These are phyloP conservation scores for Didymella pinodella DNA, from an alignment of 2,329 filamentous ascomycete genomes.

Conservation along the genomic window DNA sequence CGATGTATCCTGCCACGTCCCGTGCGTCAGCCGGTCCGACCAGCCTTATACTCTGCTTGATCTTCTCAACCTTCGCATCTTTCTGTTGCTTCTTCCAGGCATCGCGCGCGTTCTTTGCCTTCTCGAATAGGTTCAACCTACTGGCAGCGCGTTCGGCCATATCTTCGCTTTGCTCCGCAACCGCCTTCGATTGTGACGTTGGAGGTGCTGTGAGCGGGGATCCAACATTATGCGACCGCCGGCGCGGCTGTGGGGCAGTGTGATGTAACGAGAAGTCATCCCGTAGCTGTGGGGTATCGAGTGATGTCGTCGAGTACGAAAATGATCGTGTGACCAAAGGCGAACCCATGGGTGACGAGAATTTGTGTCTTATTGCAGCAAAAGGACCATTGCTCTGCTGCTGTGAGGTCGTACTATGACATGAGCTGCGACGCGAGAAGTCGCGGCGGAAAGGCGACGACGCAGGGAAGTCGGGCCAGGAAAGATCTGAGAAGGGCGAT, in stretches of 20 bases:
- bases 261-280: neutral
- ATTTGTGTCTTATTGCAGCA: neutral
- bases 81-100: constrained; percentile 31
- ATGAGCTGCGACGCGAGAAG: constrained; percentile 7
- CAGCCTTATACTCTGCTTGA: constrained; percentile 46
- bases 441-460: constrained; percentile 4
- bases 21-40: constrained; percentile 41
- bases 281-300: neutral
- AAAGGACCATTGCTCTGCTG: neutral
- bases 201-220: constrained; percentile 5
- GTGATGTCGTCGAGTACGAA: constrained; percentile 2
- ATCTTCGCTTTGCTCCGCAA: neutral
- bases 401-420: neutral
- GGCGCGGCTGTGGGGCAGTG: neutral
- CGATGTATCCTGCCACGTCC: constrained; percentile 28
- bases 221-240: constrained; percentile 13
- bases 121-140: constrained; percentile 25
- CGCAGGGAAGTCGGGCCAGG: constrained; percentile 10
- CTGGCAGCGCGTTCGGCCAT: neutral
- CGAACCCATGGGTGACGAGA: neutral
- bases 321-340: neutral
- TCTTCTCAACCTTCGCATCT: constrained; percentile 35
- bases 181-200: neutral
- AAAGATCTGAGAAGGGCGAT: constrained; percentile 1
- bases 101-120: constrained; percentile 34